Conservation (phyloP, 208 protist species). For the Histomonas meleagridis region DNA sequence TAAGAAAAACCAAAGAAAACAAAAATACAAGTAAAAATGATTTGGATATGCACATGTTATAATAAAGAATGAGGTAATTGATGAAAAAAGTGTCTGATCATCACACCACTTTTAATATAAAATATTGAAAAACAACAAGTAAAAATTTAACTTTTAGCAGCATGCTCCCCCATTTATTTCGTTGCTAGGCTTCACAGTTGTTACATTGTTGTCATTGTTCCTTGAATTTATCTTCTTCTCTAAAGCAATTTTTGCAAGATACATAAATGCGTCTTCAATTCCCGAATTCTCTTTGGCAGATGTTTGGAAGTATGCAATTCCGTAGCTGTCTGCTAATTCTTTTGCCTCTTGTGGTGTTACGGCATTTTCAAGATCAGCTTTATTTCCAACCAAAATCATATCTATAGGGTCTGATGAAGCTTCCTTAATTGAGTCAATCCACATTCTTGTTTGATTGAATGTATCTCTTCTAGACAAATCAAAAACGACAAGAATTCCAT, state of each 20-base stretch:
- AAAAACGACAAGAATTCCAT: slow-evolving; percentile 84
- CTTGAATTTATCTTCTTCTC: no score
- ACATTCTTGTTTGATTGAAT: slow-evolving; percentile 64
- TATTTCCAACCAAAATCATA: slow-evolving; percentile 95
- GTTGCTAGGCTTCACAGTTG: no score
- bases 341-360: neutral
- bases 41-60: no score
- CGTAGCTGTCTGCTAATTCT: neutral
- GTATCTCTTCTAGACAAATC: slow-evolving; percentile 52
- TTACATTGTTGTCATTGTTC: no score
- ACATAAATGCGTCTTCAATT: neutral
- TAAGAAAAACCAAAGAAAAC: no score
- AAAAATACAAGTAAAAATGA: no score
- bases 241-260: neutral
- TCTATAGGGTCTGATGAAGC: slow-evolving; percentile 90
- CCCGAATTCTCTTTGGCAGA: neutral
- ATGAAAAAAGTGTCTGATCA: no score
- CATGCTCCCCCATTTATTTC: no score
- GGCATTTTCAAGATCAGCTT: slow-evolving; percentile 71
- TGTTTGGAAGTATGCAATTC: neutral
- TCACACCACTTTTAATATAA: no score
- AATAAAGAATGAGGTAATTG: no score
- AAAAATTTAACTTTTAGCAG: no score
- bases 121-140: no score
- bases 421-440: slow-evolving; percentile 82